phyloP scores from a whole-genome alignment of 768 basidiomycete species.

The Boletus reticulatus region DNA sequence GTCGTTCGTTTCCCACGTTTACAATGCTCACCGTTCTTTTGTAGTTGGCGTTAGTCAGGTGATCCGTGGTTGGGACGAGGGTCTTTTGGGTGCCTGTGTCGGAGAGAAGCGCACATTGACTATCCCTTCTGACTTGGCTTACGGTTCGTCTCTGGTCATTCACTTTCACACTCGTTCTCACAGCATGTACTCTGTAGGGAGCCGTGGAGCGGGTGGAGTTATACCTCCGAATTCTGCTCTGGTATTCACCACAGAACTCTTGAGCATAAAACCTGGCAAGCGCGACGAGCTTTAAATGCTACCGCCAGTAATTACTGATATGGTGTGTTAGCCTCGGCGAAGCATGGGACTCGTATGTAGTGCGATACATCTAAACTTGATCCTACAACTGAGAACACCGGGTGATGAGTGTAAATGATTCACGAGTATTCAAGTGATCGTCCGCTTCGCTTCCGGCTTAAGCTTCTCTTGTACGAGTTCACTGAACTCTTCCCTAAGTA shows the following conservation, averaged over 20 bases:
- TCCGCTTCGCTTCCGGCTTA: slow-evolving; percentile 40
- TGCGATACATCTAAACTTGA: background rate
- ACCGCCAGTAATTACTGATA: background rate
- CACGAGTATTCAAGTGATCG: slow-evolving; percentile 4
- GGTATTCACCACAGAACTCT: slow-evolving; percentile 84
- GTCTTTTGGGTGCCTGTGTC: slow-evolving; percentile 81
- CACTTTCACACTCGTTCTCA: background rate
- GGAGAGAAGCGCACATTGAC: slow-evolving; percentile 86
- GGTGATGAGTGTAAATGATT: background rate
- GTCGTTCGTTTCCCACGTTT: background rate
- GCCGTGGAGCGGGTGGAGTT: slow-evolving; percentile 68
- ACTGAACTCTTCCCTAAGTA: slow-evolving; percentile 86
- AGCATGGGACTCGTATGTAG: background rate
- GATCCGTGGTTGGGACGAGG: slow-evolving; percentile 84
- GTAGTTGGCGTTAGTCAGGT: slow-evolving; percentile 79
- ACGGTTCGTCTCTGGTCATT: slow-evolving; percentile 54
- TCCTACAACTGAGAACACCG: background rate
- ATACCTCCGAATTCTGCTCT: slow-evolving; percentile 82
- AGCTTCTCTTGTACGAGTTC: slow-evolving; percentile 78
- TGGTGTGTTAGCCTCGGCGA: background rate
- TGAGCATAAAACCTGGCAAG: slow-evolving; percentile 50
- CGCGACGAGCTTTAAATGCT: slow-evolving; percentile 54
- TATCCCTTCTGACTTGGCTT: slow-evolving; percentile 77
- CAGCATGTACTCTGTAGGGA: slow-evolving; percentile 41
- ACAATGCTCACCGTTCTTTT: slow-evolving; percentile 1